Base-by-base conservation (phyloP, 164 flowering plant genomes). In the Pachysandra terminalis region DNA sequence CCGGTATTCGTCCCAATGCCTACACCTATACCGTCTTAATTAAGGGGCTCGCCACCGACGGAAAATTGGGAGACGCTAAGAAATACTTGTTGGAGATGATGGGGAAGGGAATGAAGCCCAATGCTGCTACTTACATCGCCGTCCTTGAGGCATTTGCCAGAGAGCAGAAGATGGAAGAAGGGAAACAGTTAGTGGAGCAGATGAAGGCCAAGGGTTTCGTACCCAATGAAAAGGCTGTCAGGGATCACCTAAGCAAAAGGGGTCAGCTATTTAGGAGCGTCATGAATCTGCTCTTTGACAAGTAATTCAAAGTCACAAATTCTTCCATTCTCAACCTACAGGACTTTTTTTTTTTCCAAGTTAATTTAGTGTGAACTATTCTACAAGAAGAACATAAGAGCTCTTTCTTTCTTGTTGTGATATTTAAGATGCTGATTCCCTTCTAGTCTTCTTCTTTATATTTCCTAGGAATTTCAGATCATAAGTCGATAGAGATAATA, bases 1-100 rank as follows among this genome's bases (percentile, higher is more conserved):
- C 81, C 23, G 97, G 98, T 16, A 89, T 91, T 3, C 59, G 69
- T 67, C 98, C 97, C 7, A 91, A 94, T 73, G 91, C 90, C 19
- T 90, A 91, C 65, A 90, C 95, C 22, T 91, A 88, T 45, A 41
- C 78, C 3, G 88, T 91, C 19, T 72, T 93, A 61, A 81, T 94
- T 21, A 88, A 80, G 76, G 92, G 86, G 0, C 78, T 91, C 12
- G 84, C 87, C 5, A 68, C 63, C 61, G 87, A 81, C 25, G 78
- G 69, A 15, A 82, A 68, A 69, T 37, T 86, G 27, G 76, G 35
- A 37, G 91, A 90, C 57, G 95, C 82, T 8, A 82, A 73, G 80
- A 91, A 85, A 82, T 81, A 79, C 37, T 12, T 90, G 68, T 0
- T 81, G 74, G 95, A 91, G 82, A 94, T 94, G 97, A 75, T 88